Evolutionary conservation across 306 rosid genomes (phyloP), one percentile per base, ranked within the genome.

Genomic region (Gastrolobium bilobum): DNA sequence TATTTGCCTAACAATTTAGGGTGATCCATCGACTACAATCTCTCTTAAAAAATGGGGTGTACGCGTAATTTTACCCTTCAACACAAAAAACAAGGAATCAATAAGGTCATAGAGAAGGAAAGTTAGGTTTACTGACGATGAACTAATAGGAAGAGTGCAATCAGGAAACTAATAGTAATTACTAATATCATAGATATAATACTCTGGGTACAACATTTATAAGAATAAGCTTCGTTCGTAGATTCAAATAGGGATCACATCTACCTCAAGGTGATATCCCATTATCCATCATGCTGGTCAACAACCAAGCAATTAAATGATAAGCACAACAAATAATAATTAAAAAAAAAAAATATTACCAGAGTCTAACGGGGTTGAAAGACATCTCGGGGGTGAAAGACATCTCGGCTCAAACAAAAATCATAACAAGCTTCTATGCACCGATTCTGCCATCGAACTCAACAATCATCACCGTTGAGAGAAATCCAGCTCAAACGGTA

Each of bases 341-440:
- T 54, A 79, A 53, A 14, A 80, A 78, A 79, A 78, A 79, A 79
- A 56, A 54, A 4, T 37, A 67, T 48, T 61, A 42, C 51, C 76
- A 42, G 43, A 42, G 43, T 43, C 30, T 69, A 83, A 83, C 43
- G 39, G 7, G 47, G 53, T 58, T 4, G 52, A 67, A 38, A 26
- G 76, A 76, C 50, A 69, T 74, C 60, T 54, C 38, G 76, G 14
- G 60, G 68, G 63, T 4, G 52, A 67, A 38, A 26, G 76, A 76
- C 50, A 69, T 74, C 60, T 54, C 38, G 76, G 87, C 85, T 69
- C 61, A 65, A 68, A 82, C 77, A 88, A 80, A 84, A 73, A 43
- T 52, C 38, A 52, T 67, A 80, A 82, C 74, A 86, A 83, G 88
- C 29, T 81, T 73, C 38, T 30, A 42, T 3, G 63, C 35, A 51